Base-by-base conservation (phyloP, 441 rosid genomes). In the Bruguiera hainesii region DNA sequence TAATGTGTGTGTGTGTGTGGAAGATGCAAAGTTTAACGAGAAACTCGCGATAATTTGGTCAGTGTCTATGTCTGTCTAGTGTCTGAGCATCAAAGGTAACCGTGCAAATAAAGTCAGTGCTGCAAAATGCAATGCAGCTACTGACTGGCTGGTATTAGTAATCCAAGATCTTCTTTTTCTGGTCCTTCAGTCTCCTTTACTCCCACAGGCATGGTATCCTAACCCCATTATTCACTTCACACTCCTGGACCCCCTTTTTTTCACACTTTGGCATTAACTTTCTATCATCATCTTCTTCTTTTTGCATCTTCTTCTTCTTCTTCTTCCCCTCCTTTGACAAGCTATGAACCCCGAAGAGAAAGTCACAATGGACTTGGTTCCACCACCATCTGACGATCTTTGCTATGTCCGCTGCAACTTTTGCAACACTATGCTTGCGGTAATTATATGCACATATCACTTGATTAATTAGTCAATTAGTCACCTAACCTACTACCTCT, bases 351-450 rank as follows among this genome's bases (percentile, higher is more conserved):
- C 83, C 15, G 98, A 86, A 72, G 97, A 90, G 58, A 93, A 86
- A 76, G 80, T 77, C 39, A 73, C 82, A 71, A 80, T 83, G 89
- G 85, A 88, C 74, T 64, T 84, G 69, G 80, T 75, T 64, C 80
- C 84, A 52, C 71, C 74, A 21, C 89, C 85, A 57, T 68, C 94
- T 52, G 97, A 95, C 70, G 93, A 90, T 74, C 98, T 92, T 66
- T 95, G 93, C 80, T 95, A 95, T 78, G 93, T 92, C 64, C 97
- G 97, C 25, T 95, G 99, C 84, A 95, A 88, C 86, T 92, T 89
- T 80, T 95, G 99, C 89, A 86, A 74, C 92, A 95, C 99, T 66
- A 89, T 95, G 82, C 99, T 95, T 61, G 98, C 99, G 72, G 99
- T 95, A 88, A 51, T 30, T 39, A 55, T 20, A 55, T 55, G 15